phyloP scores from a whole-genome alignment of 805 yeast species.

The Pichia paraexigua region DNA sequence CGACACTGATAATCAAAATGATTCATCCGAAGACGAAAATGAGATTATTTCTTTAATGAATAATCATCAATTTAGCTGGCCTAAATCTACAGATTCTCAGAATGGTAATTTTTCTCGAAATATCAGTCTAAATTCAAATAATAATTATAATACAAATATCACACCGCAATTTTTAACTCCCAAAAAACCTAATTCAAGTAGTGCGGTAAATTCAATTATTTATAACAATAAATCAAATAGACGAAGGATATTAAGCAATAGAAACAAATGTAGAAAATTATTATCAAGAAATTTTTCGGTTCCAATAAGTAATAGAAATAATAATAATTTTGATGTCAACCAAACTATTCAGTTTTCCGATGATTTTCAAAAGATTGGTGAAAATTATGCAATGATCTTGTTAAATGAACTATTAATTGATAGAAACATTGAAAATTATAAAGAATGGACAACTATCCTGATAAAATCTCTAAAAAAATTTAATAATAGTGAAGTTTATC shows the following conservation, averaged over 20 bases:
- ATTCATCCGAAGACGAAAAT: conserved; percentile 22
- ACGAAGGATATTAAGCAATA: conserved; percentile 13
- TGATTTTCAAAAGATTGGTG: conserved; percentile 29
- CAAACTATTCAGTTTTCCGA: conserved; percentile 25
- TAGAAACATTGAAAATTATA: conserved; percentile 42
- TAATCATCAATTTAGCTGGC: conserved; percentile 27
- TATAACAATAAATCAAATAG: conserved; percentile 7
- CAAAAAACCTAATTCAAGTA: not conserved
- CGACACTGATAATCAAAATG: not conserved
- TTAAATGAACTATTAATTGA: conserved; percentile 55
- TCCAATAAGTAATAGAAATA: not conserved
- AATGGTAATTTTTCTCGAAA: not conserved
- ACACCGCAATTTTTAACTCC: not conserved
- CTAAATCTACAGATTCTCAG: conserved; percentile 12
- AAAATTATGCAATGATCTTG: conserved; percentile 41
- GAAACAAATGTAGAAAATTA: conserved; percentile 4
- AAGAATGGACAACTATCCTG: conserved; percentile 54
- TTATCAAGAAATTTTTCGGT: not conserved
- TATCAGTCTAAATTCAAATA: not conserved
- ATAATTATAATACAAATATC: not conserved
- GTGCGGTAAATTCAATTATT: not conserved
- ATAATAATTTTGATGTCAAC: conserved; percentile 3
- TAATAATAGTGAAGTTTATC: conserved; percentile 51
- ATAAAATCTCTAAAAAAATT: conserved; percentile 45
- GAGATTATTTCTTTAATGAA: conserved; percentile 25